Evolutionary conservation across 1,139 yeast species (phyloP).

Genomic region (Kazachstania sp.): DNA sequence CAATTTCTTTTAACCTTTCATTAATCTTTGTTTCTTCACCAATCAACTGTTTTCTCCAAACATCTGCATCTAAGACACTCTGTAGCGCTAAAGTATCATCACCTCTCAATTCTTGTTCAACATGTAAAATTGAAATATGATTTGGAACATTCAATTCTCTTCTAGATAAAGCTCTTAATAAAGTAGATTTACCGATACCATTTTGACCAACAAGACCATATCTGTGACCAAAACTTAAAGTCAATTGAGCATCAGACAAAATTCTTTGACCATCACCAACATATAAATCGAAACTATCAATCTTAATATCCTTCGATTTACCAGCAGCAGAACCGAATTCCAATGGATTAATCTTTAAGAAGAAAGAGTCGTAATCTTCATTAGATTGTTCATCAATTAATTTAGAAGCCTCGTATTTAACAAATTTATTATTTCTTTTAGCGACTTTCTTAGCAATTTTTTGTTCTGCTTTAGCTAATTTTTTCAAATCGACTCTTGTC

Average conservation of each 20-base stretch:
- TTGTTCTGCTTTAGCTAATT: constrained; percentile 92
- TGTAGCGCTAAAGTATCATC: constrained; percentile 87
- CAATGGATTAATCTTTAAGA: constrained; percentile 87
- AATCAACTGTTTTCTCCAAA: constrained; percentile 88
- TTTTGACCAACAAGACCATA: constrained; percentile 97
- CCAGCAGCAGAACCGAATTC: constrained; percentile 89
- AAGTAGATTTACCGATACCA: constrained; percentile 98
- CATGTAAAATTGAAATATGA: constrained; percentile 90
- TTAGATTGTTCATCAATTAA: constrained; percentile 53
- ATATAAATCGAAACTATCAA: constrained; percentile 85
- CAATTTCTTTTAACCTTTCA: constrained; percentile 68
- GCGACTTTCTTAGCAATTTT: constrained; percentile 96
- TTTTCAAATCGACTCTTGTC: constrained; percentile 90
- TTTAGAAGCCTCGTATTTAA: constrained; percentile 84
- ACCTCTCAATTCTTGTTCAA: constrained; percentile 93
- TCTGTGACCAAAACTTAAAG: constrained; percentile 85
- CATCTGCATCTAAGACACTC: constrained; percentile 96
- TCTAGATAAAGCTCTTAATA: constrained; percentile 80
- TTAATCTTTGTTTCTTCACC: constrained; percentile 68
- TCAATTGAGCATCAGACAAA: constrained; percentile 76
- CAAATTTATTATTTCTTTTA: constrained; percentile 81
- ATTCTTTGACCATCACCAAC: constrained; percentile 96
- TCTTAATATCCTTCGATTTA: constrained; percentile 86
- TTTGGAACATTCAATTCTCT: constrained; percentile 92
- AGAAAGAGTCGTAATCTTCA: constrained; percentile 87